These are phyloP conservation scores for Daedaleopsis sinensis DNA, from an alignment of 768 basidiomycete genomes.

Conservation along the genomic window DNA sequence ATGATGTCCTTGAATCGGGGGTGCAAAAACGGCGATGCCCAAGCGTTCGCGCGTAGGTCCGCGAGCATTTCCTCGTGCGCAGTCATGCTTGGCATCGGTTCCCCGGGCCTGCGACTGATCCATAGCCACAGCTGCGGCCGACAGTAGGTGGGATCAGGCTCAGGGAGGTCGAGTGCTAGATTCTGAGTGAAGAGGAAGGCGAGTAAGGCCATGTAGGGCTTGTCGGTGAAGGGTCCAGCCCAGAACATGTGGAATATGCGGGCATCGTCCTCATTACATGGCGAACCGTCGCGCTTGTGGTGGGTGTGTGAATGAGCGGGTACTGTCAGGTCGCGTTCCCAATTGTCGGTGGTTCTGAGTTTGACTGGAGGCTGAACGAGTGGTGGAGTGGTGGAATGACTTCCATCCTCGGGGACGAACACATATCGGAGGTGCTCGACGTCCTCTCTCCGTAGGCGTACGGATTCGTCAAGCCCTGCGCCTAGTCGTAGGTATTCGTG, in stretches of 20 bases:
- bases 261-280: slow-evolving; percentile 83
- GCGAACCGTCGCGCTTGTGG: slow-evolving; percentile 48
- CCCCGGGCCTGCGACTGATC: slow-evolving; percentile 98
- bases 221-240: slow-evolving; percentile 98
- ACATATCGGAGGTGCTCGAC: slow-evolving; percentile 87
- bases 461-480: slow-evolving; percentile 85
- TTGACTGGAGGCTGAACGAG: slow-evolving; percentile 19
- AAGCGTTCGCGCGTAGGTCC: slow-evolving; percentile 80
- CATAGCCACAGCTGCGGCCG: slow-evolving; percentile 96
- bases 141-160: slow-evolving; percentile 62
- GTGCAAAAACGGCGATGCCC: slow-evolving; percentile 95
- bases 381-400: slow-evolving; percentile 37
- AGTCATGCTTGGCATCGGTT: slow-evolving; percentile 81
- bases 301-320: slow-evolving; percentile 51
- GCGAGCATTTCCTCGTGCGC: slow-evolving; percentile 84
- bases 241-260: slow-evolving; percentile 99
- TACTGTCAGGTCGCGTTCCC: slow-evolving; percentile 57
- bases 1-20: slow-evolving; percentile 89
- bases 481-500: slow-evolving; percentile 92
- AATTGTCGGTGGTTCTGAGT: slow-evolving; percentile 35
- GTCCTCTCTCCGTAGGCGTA: slow-evolving; percentile 70
- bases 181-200: slow-evolving; percentile 99
- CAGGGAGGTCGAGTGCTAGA: slow-evolving; percentile 73
- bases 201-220: slow-evolving; percentile 92
- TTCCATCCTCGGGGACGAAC: slow-evolving; percentile 65